Evolutionary conservation across 2,329 filamentous ascomycete species (phyloP).

Genomic region (Cadophora gregata): DNA sequence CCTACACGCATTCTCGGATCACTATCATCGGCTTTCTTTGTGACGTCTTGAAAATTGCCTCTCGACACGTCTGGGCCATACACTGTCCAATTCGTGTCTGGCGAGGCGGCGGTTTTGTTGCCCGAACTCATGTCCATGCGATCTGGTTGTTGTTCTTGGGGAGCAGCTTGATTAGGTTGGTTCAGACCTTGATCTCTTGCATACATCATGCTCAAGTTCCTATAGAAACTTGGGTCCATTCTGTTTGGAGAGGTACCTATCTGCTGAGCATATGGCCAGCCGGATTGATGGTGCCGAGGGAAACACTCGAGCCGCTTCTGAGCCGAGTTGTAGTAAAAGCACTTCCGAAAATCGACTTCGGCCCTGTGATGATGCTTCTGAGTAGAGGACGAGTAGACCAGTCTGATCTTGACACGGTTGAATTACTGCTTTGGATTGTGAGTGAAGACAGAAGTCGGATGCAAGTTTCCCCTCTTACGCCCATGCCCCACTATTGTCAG

Average conservation of each 20-base stretch:
- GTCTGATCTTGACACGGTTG: neutral
- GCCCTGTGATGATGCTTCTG: neutral
- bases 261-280: neutral
- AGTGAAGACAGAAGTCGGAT: neutral
- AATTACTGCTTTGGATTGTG: neutral
- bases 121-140: neutral
- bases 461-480: slow-evolving; percentile 1
- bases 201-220: neutral
- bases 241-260: neutral
- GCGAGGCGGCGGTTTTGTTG: neutral
- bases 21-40: neutral
- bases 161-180: too few species aligned
- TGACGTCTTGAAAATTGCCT: slow-evolving; percentile 24
- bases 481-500: neutral
- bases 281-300: neutral
- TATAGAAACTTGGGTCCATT: slow-evolving; percentile 6
- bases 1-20: slow-evolving; percentile 24
- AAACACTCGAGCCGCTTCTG: neutral
- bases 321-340: neutral
- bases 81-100: slow-evolving; percentile 32
- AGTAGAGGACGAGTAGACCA: neutral
- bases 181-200: neutral
- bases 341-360: too few species aligned
- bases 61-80: slow-evolving; percentile 27
- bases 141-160: neutral